phyloP scores from a whole-genome alignment of 192 early-diverging fungal genomes.

The Piromyces finnis region DNA sequence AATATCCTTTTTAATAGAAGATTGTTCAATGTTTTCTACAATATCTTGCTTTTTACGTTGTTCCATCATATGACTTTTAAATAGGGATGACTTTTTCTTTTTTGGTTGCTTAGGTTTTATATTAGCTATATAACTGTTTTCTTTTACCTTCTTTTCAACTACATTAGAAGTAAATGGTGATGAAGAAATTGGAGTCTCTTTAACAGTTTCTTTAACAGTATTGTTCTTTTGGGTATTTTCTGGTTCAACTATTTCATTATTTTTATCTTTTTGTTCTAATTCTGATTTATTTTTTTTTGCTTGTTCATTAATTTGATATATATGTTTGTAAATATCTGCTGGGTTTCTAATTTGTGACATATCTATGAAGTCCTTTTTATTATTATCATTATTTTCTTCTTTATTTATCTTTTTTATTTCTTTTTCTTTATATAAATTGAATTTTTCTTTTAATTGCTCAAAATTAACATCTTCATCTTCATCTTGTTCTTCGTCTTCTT shows the following conservation, averaged over 20 bases:
- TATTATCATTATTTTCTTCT: neutral
- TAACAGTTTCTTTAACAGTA: neutral
- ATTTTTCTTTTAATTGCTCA: slow-evolving; percentile 7
- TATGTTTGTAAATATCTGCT: slow-evolving; percentile 15
- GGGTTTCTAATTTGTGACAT: slow-evolving; percentile 5
- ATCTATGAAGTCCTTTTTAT: neutral
- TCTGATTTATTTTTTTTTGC: neutral
- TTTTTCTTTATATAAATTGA: slow-evolving; percentile 19
- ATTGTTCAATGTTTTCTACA: neutral
- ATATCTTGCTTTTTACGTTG: neutral
- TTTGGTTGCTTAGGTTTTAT: neutral
- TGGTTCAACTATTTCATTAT: neutral
- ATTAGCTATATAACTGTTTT: neutral
- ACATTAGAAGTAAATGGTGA: neutral
- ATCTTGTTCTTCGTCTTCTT: slow-evolving; percentile 15
- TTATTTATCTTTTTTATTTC: slow-evolving; percentile 11
- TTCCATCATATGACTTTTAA: neutral
- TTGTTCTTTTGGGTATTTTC: no score
- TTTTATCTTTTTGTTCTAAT: neutral
- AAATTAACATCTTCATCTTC: slow-evolving; percentile 13
- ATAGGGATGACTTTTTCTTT: neutral
- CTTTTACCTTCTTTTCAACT: neutral
- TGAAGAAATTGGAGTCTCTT: neutral
- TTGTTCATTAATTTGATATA: slow-evolving; percentile 4
- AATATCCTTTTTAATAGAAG: no score